A percentile compares a stretch with the other conserved stretches of the same genome.
Evolutionary conservation across 1,284 basidiomycete genomes (phyloP).

Genomic region (Heterobasidion irregulare): DNA sequence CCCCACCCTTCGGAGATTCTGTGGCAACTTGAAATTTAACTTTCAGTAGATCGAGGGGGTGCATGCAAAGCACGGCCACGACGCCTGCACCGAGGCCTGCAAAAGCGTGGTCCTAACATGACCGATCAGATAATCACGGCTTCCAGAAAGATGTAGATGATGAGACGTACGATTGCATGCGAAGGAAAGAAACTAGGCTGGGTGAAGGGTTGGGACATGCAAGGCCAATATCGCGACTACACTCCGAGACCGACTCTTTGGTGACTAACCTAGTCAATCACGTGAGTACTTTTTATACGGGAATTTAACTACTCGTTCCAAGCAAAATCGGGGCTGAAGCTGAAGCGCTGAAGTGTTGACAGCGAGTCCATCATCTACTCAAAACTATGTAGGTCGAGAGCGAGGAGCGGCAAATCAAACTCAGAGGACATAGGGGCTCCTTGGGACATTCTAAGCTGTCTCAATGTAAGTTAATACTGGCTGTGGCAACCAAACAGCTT

Average conservation of each 20-base stretch:
- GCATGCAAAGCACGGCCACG: constrained; percentile 92
- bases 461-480: no score
- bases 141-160: neutral
- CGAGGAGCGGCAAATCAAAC: no score
- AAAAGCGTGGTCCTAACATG: constrained; percentile 78
- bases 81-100: constrained; percentile 93
- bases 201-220: constrained; percentile 4
- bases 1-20: constrained; percentile 45
- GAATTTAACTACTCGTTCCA: no score
- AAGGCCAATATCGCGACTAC: neutral
- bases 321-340: no score
- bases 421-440: no score
- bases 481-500: no score
- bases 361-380: no score
- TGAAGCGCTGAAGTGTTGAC: no score
- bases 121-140: constrained; percentile 1
- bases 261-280: neutral
- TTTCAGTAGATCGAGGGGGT: constrained; percentile 95
- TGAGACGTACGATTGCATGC: constrained; percentile 48
- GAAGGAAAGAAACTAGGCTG: constrained; percentile 64
- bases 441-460: no score
- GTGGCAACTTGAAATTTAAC: constrained; percentile 93
- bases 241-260: neutral
- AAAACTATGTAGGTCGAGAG: no score
- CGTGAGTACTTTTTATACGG: no score